Conservation (phyloP, 331 rosid species). For the Arachis monticola region DNA sequence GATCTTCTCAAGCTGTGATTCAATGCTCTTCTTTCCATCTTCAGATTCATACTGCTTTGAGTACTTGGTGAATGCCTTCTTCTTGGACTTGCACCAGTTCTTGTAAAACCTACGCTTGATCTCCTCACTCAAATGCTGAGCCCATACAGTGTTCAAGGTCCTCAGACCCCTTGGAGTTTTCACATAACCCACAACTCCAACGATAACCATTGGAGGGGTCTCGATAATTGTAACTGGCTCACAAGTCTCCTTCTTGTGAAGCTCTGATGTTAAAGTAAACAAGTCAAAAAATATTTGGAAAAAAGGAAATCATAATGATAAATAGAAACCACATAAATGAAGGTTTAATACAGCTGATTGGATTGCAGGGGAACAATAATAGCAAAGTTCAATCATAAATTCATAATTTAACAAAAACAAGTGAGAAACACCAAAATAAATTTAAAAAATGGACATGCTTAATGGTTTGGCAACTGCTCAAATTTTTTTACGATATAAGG, state of each 20-base stretch:
- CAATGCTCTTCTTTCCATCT: slow-evolving; percentile 64
- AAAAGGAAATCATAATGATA: neutral
- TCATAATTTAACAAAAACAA: too few species aligned
- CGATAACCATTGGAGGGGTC: slow-evolving; percentile 76
- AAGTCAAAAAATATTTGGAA: neutral
- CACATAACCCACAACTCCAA: slow-evolving; percentile 76
- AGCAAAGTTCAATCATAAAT: too few species aligned
- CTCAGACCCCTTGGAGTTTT: slow-evolving; percentile 80
- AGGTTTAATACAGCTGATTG: too few species aligned
- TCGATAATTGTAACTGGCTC: slow-evolving; percentile 72
- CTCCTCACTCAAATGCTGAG: slow-evolving; percentile 78
- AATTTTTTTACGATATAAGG: neutral
- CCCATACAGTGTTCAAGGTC: slow-evolving; percentile 68
- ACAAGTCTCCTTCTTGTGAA: slow-evolving; percentile 80
- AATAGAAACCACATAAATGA: neutral
- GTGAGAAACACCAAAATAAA: neutral
- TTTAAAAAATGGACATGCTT: neutral
- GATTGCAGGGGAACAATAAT: neutral
- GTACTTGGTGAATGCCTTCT: slow-evolving; percentile 73
- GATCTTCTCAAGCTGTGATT: slow-evolving; percentile 63
- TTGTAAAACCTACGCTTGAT: slow-evolving; percentile 69
- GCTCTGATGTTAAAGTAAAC: slow-evolving; percentile 41
- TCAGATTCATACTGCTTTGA: slow-evolving; percentile 66
- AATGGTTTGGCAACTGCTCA: too few species aligned
- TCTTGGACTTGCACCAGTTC: slow-evolving; percentile 82